Conservation (phyloP, 106 monocot genomes). For the Dendrobium huoshanense region DNA sequence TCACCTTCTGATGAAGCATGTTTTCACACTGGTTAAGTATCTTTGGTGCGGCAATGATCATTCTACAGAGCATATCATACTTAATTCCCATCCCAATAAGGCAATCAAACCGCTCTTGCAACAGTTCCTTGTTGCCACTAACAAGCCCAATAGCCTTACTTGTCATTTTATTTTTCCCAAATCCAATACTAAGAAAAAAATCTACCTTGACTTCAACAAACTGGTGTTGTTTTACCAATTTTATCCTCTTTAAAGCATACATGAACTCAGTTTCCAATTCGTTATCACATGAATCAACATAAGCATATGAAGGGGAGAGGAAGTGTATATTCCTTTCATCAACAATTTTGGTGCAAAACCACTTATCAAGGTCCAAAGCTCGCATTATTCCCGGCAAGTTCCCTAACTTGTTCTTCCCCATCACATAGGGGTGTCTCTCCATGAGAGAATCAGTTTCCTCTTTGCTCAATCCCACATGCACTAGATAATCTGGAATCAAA, state of each 20-base stretch:
- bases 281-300: conserved; percentile 4
- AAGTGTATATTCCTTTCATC: conserved; percentile 15
- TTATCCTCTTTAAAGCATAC: conserved; percentile 28
- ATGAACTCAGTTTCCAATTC: conserved; percentile 37
- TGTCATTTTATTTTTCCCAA: conserved; percentile 63
- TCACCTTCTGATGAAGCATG: conserved; percentile 44
- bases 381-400: conserved; percentile 47
- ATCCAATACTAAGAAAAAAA: conserved; percentile 72
- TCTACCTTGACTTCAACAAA: conserved; percentile 46
- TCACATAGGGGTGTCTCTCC: conserved; percentile 34
- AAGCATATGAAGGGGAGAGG: conserved; percentile 26
- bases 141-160: conserved; percentile 14
- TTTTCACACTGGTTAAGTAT: conserved; percentile 57
- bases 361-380: conserved; percentile 38
- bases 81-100: conserved; percentile 58
- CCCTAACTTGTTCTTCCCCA: conserved; percentile 61
- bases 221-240: conserved; percentile 10
- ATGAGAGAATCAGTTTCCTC: conserved; percentile 16
- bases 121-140: conserved; percentile 30
- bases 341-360: conserved; percentile 39
- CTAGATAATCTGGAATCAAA: conserved; percentile 49
- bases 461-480: conserved; percentile 25
- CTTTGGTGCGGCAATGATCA: conserved; percentile 59
- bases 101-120: conserved; percentile 68
- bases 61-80: conserved; percentile 50